A percentile compares a stretch with the other conserved stretches of the same genome.
These are phyloP conservation scores for Boletus rufocinnamomeus DNA, from an alignment of 768 basidiomycete species.

Conservation along the genomic window DNA sequence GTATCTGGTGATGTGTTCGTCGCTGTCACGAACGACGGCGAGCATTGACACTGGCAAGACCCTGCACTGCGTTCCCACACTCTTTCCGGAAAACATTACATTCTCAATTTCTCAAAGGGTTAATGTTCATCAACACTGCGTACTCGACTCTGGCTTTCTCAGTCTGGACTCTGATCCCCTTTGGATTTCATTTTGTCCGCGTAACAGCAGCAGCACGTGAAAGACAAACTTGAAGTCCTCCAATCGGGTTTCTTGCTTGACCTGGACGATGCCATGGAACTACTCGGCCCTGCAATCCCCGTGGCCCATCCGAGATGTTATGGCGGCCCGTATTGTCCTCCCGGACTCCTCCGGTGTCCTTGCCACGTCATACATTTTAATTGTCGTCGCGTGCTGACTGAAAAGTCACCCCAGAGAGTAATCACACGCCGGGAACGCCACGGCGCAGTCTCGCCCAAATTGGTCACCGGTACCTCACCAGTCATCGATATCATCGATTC, in stretches of 20 bases:
- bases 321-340: not conserved
- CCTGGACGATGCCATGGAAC: no score
- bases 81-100: not conserved
- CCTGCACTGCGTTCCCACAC: constrained; percentile 22
- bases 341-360: not conserved
- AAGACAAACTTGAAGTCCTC: not conserved
- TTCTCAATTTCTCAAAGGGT: no score
- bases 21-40: constrained; percentile 22
- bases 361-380: not conserved
- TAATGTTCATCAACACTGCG: no score
- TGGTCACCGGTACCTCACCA: no score
- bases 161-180: no score
- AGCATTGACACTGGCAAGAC: constrained; percentile 8
- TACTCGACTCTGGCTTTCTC: no score
- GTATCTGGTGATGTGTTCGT: constrained; percentile 17
- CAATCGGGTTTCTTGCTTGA: not conserved
- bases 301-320: not conserved
- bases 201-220: not conserved
- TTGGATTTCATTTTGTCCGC: no score
- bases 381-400: not conserved
- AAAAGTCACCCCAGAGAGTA: no score
- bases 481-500: no score
- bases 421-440: no score
- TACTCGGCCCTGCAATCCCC: no score
- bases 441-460: no score